Evolutionary conservation across 2,329 filamentous ascomycete genomes (phyloP), one percentile per base, ranked within the genome.

Genomic region (Cladosporium oxysporum): DNA sequence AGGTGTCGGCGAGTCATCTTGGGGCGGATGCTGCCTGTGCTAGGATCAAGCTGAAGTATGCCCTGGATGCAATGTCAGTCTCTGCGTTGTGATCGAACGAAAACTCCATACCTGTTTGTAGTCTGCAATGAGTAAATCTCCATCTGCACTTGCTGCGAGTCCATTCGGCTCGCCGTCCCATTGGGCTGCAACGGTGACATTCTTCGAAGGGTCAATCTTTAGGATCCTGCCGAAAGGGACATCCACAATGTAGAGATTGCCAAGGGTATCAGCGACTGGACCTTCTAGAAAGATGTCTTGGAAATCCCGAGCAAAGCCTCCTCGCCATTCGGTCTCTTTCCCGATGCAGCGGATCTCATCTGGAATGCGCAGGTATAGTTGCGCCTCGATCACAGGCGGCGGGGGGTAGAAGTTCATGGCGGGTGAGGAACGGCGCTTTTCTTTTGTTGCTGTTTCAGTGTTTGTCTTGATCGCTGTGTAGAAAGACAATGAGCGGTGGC

Each of bases 131-230:
- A 80, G 59, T 0, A 81, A 62, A 10, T 70, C 70, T 0, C 79
- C 79, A 58, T 80, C 73, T 0, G 62, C 29, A 1, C 73, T 73
- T 0, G 76, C 71, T 0, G 75, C 78, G 3, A 81, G 67, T 0
- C 79, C 79, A 64, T 81, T 81, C 0, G 79, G 79, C 58, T 81
- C 79, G 0, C 79, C 79, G 66, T 81, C 79, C 73, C 76, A 82
- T 8, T 71, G 68, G 1, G 72, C 75, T 44, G 71, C 73, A 5
- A 79, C 76, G 0, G 65, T 74, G 0, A 76, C 73, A 0, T 76
- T 67, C 61, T 76, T 78, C 0, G 70, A 37, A 1, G 62, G 1
- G 26, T 75, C 71, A 29, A 81, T 75, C 35, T 73, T 76, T 8
- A 81, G 65, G 16, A 80, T 78, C 0, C 79, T 71, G 0, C 80